Evolutionary conservation across 352 stramenopile species (phyloP), one percentile per base, ranked within the genome.

Genomic region (Phytophthora ramorum): DNA sequence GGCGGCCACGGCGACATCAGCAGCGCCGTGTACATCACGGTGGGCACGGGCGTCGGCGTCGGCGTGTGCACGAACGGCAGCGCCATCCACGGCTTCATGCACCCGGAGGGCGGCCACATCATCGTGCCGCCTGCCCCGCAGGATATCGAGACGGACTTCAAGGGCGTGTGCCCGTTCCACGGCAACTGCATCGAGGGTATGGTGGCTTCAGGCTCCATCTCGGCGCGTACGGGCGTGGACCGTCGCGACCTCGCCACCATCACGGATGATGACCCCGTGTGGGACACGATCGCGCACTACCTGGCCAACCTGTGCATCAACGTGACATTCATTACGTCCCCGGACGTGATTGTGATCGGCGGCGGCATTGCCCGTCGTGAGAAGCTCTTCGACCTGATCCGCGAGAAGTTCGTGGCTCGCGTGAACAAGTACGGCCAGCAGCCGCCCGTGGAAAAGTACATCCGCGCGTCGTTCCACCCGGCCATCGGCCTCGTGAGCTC

Each of bases 11-110:
- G 85, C 24, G 64, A 88, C 46, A 81, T 95, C 49, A 73, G 78
- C 26, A 95, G 83, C 66, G 80, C 83, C 41, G 90, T 96, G 37
- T 99, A 99, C 83, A 95, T 99, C 62, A 99, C 97, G 4, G 85
- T 99, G 14, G 97, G 97, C 59, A 99, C 97, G 20, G 97, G 97
- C 35, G 87, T 99, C 17, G 97, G 97, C 24, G 95, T 99, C 24
- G 97, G 97, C 14, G 83, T 99, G 17, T 91, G 97, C 30, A 81
- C 99, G 24, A 95, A 97, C 73, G 85, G 86, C 46, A 73, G 89
- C 60, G 71, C 92, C 9, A 95, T 99, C 12, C 95, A 99, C 71
- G 97, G 97, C 59, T 80, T 97, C 51, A 95, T 99, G 85, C 97
- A 99, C 85, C 97, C 97, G 7, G 97, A 98, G 67, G 95, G 86